phyloP scores from a whole-genome alignment of 2,329 filamentous ascomycete species.

The Aspergillus viridinutans region DNA sequence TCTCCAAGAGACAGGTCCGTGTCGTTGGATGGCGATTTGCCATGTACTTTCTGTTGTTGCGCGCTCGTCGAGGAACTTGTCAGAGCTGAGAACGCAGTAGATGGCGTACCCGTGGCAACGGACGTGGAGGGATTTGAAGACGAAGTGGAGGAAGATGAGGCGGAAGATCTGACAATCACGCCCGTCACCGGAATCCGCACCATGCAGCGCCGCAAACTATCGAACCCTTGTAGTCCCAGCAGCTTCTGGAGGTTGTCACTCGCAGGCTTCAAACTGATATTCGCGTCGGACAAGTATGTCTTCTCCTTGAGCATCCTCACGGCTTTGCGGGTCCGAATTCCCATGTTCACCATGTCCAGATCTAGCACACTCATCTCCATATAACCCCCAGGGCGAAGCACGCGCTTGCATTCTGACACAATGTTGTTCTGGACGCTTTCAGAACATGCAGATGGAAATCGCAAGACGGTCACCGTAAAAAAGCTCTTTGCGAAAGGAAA shows the following conservation, averaged over 20 bases:
- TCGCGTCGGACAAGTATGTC: conserved; percentile 39
- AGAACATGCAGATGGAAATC: conserved; percentile 45
- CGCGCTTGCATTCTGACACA: conserved; percentile 47
- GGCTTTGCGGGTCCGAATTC: conserved; percentile 42
- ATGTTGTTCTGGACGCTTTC: conserved; percentile 42
- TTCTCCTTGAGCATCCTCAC: conserved; percentile 44
- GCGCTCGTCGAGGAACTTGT: conserved; percentile 20
- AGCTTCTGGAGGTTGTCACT: conserved; percentile 47
- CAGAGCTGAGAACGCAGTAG: conserved; percentile 19
- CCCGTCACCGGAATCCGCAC: conserved; percentile 48
- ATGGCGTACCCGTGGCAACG: conserved; percentile 21
- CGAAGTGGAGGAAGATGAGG: conserved; percentile 38
- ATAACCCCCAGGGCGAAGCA: conserved; percentile 47
- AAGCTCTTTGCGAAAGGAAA: conserved; percentile 47
- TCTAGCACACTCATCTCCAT: conserved; percentile 48
- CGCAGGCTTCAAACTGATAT: conserved; percentile 44
- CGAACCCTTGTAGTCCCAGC: conserved; percentile 43
- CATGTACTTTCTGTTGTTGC: conserved; percentile 14
- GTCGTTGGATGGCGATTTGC: conserved; percentile 34
- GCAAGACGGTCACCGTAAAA: conserved; percentile 44
- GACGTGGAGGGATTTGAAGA: conserved; percentile 35
- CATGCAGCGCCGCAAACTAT: conserved; percentile 47
- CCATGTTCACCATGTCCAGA: conserved; percentile 50
- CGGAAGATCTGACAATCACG: conserved; percentile 38
- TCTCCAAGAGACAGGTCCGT: conserved; percentile 56